Evolutionary conservation across 108 stramenopile species (phyloP).

Genomic region (Nitzschia sp.): DNA sequence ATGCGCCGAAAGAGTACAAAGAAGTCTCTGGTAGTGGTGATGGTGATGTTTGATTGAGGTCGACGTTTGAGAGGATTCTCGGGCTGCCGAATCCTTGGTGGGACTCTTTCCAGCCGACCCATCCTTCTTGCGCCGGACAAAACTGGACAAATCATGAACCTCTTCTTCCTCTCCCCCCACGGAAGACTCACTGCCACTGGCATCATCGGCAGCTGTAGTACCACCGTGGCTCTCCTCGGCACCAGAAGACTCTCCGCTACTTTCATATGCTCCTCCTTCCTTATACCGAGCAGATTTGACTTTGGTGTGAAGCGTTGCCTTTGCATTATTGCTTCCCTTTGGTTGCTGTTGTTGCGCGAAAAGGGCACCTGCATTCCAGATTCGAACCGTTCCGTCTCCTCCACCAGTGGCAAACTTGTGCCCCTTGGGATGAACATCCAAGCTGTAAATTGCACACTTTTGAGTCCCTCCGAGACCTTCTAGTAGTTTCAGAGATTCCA

Average conservation of each 20-base stretch:
- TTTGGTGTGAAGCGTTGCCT: background rate
- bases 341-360: conserved; percentile 31
- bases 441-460: conserved; percentile 69
- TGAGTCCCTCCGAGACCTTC: conserved; percentile 34
- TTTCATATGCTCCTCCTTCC: conserved; percentile 58
- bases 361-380: conserved; percentile 67
- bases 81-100: background rate
- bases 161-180: conserved; percentile 17
- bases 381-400: conserved; percentile 82
- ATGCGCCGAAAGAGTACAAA: conserved; percentile 80
- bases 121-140: conserved; percentile 78
- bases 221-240: conserved; percentile 26
- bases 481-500: conserved; percentile 47
- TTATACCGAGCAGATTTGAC: conserved; percentile 12
- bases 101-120: background rate
- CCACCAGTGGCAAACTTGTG: conserved; percentile 79
- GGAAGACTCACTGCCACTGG: conserved; percentile 8
- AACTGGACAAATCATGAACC: conserved; percentile 67
- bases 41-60: conserved; percentile 23
- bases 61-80: background rate
- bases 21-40: conserved; percentile 56
- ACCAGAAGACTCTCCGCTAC: conserved; percentile 59
- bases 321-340: background rate
- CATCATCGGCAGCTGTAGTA: conserved; percentile 4
- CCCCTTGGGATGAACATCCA: conserved; percentile 75